Evolutionary conservation across 768 basidiomycete genomes (phyloP), one percentile per base, ranked within the genome.

Genomic region (Butyriboletus loyo): DNA sequence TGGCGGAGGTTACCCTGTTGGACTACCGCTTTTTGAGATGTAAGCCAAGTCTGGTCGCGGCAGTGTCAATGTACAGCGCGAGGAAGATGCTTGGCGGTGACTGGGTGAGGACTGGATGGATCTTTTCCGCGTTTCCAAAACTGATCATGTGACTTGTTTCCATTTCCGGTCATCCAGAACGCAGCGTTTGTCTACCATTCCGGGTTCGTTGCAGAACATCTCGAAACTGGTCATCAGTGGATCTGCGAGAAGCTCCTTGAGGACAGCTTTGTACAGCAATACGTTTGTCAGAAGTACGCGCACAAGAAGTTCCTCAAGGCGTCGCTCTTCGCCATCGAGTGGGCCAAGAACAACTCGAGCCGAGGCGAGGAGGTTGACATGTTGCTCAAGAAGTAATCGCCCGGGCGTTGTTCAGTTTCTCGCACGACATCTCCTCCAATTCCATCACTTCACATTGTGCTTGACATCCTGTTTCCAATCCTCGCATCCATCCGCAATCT

Each of bases 301-400:
- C 83, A 90, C 79, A 97, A 95, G 85, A 95, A 93, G 73, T 98
- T 97, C 82, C 84, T 98, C 68, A 92, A 96, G 72, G 96, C 89
- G 28, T 86, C 87, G 19, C 69, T 81, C 35, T 91, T 84, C 64
- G 89, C 89, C 38, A 77, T 88, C 64, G 80, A 87, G 50, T 89
- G 86, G 86, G 86, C 87, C 39, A 81, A 75, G 60, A 72, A 67
- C 36, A 77, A 83, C 66, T 59, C 74, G 61, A 67, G 63, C 46
- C 74, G 63, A 51, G 70, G 72, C 62, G 66, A 44, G 59, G 65
- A 68, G 48, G 67, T 61, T 39, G 51, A 51, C 34, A 56, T 63
- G 58, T 55, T 69, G 64, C 62, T 57, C 61, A 69, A 67, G 59
- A 69, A 67, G 57, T 67, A 57, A 64, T 41, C 54, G 39, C 46